Evolutionary conservation across 768 basidiomycete genomes (phyloP).

Genomic region (Panus rudis): DNA sequence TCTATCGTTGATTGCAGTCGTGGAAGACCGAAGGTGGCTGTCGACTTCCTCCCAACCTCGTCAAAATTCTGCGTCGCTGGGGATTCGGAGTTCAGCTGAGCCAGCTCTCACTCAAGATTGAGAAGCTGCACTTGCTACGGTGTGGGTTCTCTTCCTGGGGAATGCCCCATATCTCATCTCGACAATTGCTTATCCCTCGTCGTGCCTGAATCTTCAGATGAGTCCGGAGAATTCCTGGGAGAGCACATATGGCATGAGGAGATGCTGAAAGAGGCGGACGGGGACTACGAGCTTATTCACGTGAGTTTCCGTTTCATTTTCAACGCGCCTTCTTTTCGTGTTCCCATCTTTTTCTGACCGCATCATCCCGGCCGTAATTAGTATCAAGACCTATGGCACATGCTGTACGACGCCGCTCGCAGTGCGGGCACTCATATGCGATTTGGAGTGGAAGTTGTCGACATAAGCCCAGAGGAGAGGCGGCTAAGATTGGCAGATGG

Average conservation of each 20-base stretch:
- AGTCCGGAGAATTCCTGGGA: conserved; percentile 38
- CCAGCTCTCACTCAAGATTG: conserved; percentile 15
- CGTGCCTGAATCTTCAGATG: too few species aligned
- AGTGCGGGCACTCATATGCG: conserved; percentile 41
- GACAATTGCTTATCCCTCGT: too few species aligned
- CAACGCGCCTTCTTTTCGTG: not conserved
- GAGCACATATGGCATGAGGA: conserved; percentile 40
- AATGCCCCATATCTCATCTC: not conserved
- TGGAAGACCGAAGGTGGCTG: conserved; percentile 17
- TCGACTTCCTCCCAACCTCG: conserved; percentile 30
- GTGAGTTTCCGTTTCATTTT: conserved; percentile 25
- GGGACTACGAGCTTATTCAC: conserved; percentile 40
- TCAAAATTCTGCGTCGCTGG: conserved; percentile 31
- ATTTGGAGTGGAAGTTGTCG: conserved; percentile 6
- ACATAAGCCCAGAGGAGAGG: not conserved
- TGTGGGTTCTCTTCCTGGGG: conserved; percentile 13
- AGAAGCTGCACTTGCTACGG: conserved; percentile 16
- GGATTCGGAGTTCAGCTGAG: conserved; percentile 23
- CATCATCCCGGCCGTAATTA: too few species aligned
- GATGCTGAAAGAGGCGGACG: conserved; percentile 40
- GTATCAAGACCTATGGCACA: conserved; percentile 43
- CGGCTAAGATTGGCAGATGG: conserved; percentile 32
- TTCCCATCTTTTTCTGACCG: not conserved
- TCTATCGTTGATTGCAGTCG: not conserved
- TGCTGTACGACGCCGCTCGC: conserved; percentile 39